Evolutionary conservation across 179 eudicot genomes (phyloP).

Genomic region (Silene coronaria): DNA sequence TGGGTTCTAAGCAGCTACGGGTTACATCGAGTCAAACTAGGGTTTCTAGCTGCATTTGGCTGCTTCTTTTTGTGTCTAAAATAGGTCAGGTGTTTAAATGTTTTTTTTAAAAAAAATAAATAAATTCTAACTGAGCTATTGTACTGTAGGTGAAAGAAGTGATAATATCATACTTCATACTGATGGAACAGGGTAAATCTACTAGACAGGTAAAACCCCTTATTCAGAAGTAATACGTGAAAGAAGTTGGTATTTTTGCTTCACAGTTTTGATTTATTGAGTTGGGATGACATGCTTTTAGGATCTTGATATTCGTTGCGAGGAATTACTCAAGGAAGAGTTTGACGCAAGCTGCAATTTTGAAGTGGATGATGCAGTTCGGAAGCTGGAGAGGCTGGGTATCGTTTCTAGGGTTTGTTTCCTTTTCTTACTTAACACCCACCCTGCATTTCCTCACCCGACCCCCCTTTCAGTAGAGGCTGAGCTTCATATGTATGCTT

Average conservation of each 20-base stretch:
- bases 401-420: slow-evolving; percentile 73
- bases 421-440: not conserved
- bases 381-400: slow-evolving; percentile 78
- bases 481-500: no score
- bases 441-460: no score
- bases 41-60: no score
- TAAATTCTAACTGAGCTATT: slow-evolving; percentile 15
- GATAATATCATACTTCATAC: slow-evolving; percentile 63
- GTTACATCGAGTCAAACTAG: no score
- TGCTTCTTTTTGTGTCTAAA: no score
- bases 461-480: no score
- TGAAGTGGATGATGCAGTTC: slow-evolving; percentile 93
- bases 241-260: not conserved
- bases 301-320: slow-evolving; percentile 86
- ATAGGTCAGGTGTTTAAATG: no score
- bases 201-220: slow-evolving; percentile 52
- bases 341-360: slow-evolving; percentile 77
- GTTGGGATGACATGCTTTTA: slow-evolving; percentile 19
- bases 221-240: not conserved
- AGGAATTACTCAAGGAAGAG: slow-evolving; percentile 79
- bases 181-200: slow-evolving; percentile 92
- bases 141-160: slow-evolving; percentile 83
- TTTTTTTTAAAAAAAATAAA: no score
- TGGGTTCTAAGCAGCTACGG: no score
- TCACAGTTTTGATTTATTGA: not conserved